Base-by-base conservation (phyloP, 192 early-diverging fungal genomes). In the Physocladia obscura region DNA sequence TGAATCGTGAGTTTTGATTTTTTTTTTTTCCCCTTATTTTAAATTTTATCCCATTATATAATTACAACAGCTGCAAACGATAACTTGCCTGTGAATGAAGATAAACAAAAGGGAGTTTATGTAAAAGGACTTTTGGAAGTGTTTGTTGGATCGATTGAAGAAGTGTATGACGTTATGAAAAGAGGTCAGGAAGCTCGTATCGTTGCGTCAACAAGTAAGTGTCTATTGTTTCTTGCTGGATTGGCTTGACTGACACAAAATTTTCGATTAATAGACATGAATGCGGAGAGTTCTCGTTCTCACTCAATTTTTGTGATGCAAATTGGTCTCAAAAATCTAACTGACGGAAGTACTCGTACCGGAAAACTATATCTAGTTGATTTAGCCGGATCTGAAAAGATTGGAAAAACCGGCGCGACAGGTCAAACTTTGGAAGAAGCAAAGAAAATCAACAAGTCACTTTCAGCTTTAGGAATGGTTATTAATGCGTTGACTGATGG, bases 371-470 rank as follows among this genome's bases (percentile, higher is more conserved):
- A 91, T 57, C 82, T 99, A 49, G 98, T 98, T 36, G 98, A 99
- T 91, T 82, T 99, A 74, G 98, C 98, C 24, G 98, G 98, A 71
- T 98, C 95, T 21, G 96, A 99, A 84, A 99, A 98, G 81, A 85
- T 92, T 29, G 91, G 89, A 49, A 99, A 99, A 77, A 99, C 97
- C 31, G 96, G 94, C 51, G 97, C 97, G 4, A 92, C 94, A 1
- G 96, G 98, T 34, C 98, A 99, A 77, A 97, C 95, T 1, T 78
- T 99, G 34, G 98, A 99, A 77, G 98, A 99, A 74, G 98, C 98
- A 71, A 99, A 99, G 78, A 99, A 96, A 81, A 99, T 99, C 85
- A 99, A 99, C 86, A 97, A 96, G 77, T 97, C 94, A 0, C 83
- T 99, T 4, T 93, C 96, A 4, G 93, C 96, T 0, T 84, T 99